These are phyloP conservation scores for Emericellopsis atlantica DNA, from an alignment of 2,329 filamentous ascomycete species.

Conservation along the genomic window DNA sequence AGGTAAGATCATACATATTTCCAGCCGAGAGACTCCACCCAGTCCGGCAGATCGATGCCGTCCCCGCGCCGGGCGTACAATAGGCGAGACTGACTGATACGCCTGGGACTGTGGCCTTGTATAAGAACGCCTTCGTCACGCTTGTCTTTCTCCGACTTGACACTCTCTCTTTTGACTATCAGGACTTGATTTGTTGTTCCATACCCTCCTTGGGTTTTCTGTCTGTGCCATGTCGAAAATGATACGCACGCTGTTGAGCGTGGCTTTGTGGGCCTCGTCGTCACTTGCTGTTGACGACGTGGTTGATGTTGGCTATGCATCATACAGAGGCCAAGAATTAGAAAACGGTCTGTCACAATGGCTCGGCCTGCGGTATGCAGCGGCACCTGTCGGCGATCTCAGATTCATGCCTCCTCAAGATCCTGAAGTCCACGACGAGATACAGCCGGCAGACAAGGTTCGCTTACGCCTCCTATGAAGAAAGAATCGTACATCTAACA, in stretches of 20 bases:
- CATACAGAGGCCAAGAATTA: slow-evolving; percentile 44
- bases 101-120: too few relatives aligned
- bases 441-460: slow-evolving; percentile 44
- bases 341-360: slow-evolving; percentile 52
- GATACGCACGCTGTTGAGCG: neutral
- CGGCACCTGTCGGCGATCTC: slow-evolving; percentile 50
- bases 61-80: too few relatives aligned
- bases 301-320: slow-evolving; percentile 55
- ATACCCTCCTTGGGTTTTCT: too few relatives aligned
- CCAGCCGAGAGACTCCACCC: too few relatives aligned
- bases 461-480: slow-evolving; percentile 2
- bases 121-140: too few relatives aligned
- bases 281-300: slow-evolving; percentile 2
- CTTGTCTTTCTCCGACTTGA: too few relatives aligned
- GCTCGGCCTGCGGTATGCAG: slow-evolving; percentile 65
- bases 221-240: too few relatives aligned
- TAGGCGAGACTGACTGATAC: too few relatives aligned
- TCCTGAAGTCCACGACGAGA: slow-evolving; percentile 30
- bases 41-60: too few relatives aligned
- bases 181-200: too few relatives aligned
- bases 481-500: neutral
- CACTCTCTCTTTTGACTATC: too few relatives aligned
- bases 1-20: too few relatives aligned
- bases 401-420: slow-evolving; percentile 58
- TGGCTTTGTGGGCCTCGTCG: neutral